Base-by-base conservation (phyloP, 306 rosid species). In the Trifolium pratense region DNA sequence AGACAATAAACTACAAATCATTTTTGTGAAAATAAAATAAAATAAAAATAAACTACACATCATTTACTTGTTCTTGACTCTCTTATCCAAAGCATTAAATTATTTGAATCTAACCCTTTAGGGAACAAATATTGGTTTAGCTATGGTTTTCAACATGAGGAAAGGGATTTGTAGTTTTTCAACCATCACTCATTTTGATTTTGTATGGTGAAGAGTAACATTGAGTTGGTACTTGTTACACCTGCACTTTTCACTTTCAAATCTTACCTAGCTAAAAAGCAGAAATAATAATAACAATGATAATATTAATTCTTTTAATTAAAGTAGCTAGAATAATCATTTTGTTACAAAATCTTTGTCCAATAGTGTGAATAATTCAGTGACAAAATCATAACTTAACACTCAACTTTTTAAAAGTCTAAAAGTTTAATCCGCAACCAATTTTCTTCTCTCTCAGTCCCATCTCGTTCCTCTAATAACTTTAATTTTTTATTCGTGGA, bases 201-300 rank as follows among this genome's bases (percentile, higher is more conserved):
- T 18, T 63, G 83, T 81, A 17, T 69, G 87, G 85, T 84, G 43
- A 84, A 56, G 87, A 84, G 84, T 84, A 56, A 74, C 80, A 74
- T 80, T 56, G 52, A 80, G 82, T 80, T 77, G 77, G 84, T 84
- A 80, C 87, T 84, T 81, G 67, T 65, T 66, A 39, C 76, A 20
- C 66, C n/a, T n/a, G n/a, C 37, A 43, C 83, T 84, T 81, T 69
- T 78, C 83, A 70, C 81, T 81, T 52, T 80, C 80, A 73, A 77
- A 80, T 85, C 55, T 68, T 74, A 29, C 83, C 80, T 70, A 61
- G 77, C 29, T 45, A 48, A 23, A 76, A 26, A 4, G 17, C 15
- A 63, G 11, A 70, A 59, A 34, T 36, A 20, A 34, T 26, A 56
- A 13, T 0, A 10, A 14, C 23, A 77, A 21, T 5, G 56, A 52